A percentile compares a stretch with the other conserved stretches of the same genome.
Evolutionary conservation across 176 grass and related monocot species (phyloP).

Genomic region (Ensete ventricosum): DNA sequence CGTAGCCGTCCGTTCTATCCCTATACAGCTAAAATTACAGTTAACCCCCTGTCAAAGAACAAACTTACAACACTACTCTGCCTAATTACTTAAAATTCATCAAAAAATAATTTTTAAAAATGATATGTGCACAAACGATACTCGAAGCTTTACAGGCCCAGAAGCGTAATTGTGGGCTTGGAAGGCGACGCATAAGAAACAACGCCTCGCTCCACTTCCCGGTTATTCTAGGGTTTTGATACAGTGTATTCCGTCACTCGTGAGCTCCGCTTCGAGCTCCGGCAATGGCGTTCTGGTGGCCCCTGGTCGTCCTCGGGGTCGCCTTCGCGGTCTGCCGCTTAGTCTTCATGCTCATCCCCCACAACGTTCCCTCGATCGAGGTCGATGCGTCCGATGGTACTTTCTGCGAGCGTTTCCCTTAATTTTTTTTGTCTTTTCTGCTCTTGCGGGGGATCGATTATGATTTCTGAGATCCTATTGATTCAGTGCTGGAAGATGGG

Average conservation of each 20-base stretch:
- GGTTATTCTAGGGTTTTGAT: conserved; percentile 9
- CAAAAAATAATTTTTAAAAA: too few relatives aligned
- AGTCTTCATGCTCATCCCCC: conserved; percentile 84
- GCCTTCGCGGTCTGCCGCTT: conserved; percentile 78
- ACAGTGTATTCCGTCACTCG: conserved; percentile 11
- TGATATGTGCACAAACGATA: too few relatives aligned
- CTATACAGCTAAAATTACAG: too few relatives aligned
- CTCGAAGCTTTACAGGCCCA: too few relatives aligned
- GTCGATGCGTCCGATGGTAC: conserved; percentile 89
- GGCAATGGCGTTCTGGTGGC: conserved; percentile 90
- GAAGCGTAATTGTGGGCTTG: too few relatives aligned
- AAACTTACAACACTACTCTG: too few relatives aligned
- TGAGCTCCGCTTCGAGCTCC: neutral
- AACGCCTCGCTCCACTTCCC: neutral
- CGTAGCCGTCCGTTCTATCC: too few relatives aligned
- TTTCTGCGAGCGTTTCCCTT: neutral
- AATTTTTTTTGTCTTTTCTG: neutral
- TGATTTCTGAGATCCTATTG: conserved; percentile 24
- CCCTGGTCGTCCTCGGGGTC: conserved; percentile 65
- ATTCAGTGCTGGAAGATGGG: conserved; percentile 57
- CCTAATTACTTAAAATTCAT: too few relatives aligned
- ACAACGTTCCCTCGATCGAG: conserved; percentile 88
- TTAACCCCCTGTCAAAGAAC: too few relatives aligned
- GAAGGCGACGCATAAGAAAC: too few relatives aligned
- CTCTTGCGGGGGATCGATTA: neutral